Evolutionary conservation across 805 yeast genomes (phyloP).

Genomic region (Myxozyma kluyveri): DNA sequence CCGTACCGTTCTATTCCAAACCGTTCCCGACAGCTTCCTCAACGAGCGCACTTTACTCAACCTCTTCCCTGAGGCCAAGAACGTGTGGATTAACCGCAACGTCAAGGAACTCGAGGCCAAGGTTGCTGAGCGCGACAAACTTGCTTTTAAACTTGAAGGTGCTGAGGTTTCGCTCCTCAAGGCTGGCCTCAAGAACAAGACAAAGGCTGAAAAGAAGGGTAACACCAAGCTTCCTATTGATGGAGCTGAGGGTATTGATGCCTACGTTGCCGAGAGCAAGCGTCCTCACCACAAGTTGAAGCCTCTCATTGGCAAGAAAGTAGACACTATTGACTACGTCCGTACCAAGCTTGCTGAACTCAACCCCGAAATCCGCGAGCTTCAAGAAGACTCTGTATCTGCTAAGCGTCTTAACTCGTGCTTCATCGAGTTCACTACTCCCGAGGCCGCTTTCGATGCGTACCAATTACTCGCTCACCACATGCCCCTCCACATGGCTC

Average conservation of each 20-base stretch:
- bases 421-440: slow-evolving; percentile 77
- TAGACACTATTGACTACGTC: slow-evolving; percentile 75
- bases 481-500: slow-evolving; percentile 45
- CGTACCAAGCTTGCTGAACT: slow-evolving; percentile 64
- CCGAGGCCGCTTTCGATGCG: slow-evolving; percentile 84
- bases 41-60: slow-evolving; percentile 70
- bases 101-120: slow-evolving; percentile 51
- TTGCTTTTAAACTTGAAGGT: slow-evolving; percentile 63
- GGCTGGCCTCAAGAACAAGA: slow-evolving; percentile 60
- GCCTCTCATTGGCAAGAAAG: slow-evolving; percentile 75
- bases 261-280: slow-evolving; percentile 66
- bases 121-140: slow-evolving; percentile 56
- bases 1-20: slow-evolving; percentile 78
- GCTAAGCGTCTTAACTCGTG: slow-evolving; percentile 71
- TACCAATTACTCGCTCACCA: slow-evolving; percentile 66
- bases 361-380: slow-evolving; percentile 59
- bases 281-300: slow-evolving; percentile 79
- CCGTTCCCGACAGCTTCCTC: slow-evolving; percentile 72
- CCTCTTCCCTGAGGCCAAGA: slow-evolving; percentile 76
- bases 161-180: slow-evolving; percentile 59
- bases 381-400: slow-evolving; percentile 56
- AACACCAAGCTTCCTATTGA: slow-evolving; percentile 35
- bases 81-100: slow-evolving; percentile 76
- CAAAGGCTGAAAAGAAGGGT: slow-evolving; percentile 64
- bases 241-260: slow-evolving; percentile 13